phyloP scores from a whole-genome alignment of 495 filamentous ascomycete species.

The Platismatia glauca region DNA sequence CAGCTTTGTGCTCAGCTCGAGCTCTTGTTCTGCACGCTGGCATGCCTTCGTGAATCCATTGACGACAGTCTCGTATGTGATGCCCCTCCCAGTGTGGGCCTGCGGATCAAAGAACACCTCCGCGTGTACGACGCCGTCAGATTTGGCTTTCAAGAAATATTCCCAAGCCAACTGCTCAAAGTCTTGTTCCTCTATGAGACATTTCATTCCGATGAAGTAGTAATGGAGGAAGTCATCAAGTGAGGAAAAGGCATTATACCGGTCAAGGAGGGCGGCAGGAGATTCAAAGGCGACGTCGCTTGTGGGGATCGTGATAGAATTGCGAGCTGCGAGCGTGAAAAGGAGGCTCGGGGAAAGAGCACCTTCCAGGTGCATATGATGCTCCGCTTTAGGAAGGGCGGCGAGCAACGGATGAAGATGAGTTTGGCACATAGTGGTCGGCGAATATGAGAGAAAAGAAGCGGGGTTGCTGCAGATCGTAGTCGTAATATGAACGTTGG shows the following conservation, averaged over 20 bases:
- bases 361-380: conserved; percentile 72
- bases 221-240: conserved; percentile 72
- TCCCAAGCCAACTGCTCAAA: conserved; percentile 67
- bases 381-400: conserved; percentile 67
- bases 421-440: conserved; percentile 42
- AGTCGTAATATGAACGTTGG: background rate
- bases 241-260: conserved; percentile 57
- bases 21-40: conserved; percentile 50
- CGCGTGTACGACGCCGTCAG: conserved; percentile 59
- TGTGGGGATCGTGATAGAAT: conserved; percentile 51
- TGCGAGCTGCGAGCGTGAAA: conserved; percentile 56
- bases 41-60: conserved; percentile 51
- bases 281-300: conserved; percentile 53
- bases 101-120: conserved; percentile 80
- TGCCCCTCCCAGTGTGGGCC: conserved; percentile 54
- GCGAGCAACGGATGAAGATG: conserved; percentile 53
- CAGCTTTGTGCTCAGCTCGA: conserved; percentile 51
- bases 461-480: background rate
- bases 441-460: background rate
- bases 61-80: conserved; percentile 53
- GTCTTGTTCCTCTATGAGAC: conserved; percentile 49
- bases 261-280: conserved; percentile 43
- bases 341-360: conserved; percentile 58
- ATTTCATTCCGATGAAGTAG: conserved; percentile 70
- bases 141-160: conserved; percentile 57